Base-by-base conservation (phyloP, 495 filamentous ascomycete species). In the Aspergillus diversus region DNA sequence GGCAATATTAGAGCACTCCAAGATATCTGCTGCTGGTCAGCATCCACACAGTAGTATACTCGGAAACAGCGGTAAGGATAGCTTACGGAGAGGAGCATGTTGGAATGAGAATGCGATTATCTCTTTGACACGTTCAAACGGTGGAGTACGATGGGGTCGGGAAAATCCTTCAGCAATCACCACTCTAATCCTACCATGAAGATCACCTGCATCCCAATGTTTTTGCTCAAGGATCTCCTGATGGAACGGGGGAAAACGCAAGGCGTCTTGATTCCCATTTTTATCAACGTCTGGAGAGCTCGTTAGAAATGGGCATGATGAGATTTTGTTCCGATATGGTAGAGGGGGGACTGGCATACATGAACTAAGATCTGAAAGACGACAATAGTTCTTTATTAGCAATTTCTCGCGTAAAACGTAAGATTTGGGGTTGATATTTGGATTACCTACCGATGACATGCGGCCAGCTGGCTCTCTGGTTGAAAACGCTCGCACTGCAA, bases 31-130 rank as follows among this genome's bases (percentile, higher is more conserved):
- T 37, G 42, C n/a, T 34, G 43, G 55, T 75, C n/a, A 68, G 63
- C 33, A 57, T 55, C 16, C n/a, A 60, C 27, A 34, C 32, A 32
- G 33, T 32, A 8, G 31, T 27, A 35, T n/a, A 33, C 2, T 39
- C n/a, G 31, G 3, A 16, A 55, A 17, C 0, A 32, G 27, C 49
- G 33, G 39, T 15, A 8, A 5, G 54, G 11, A 37, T 35, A 33
- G 59, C 81, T 72, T 76, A 94, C 92, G 82, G 32, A 91, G 74
- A 6, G 92, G 92, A 51, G 90, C 92, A 82, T 94, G 91, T 69
- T 95, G 91, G 66, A 96, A 97, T 7, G 92, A 88, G 71, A 97
- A 93, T 5, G 83, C 83, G 51, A 93, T 85, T 27, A 92, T 70
- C 71, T 93, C 90, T 67, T 87, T 90, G 65, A 90, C 81, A 47